Base-by-base conservation (phyloP, 768 basidiomycete genomes). In the Auricularia heimuer region DNA sequence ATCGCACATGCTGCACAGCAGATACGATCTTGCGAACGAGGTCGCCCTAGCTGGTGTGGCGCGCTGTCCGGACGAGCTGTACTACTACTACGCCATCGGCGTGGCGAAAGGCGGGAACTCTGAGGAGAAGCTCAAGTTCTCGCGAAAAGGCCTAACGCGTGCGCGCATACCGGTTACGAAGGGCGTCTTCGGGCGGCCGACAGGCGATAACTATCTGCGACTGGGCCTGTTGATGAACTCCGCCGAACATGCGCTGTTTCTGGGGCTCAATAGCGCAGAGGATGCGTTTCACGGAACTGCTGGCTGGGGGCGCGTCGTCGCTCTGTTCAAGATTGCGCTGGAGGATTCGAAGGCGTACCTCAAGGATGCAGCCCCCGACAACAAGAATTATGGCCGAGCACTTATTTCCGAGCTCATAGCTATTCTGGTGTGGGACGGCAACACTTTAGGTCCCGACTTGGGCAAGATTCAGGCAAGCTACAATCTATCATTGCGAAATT, bases 11-110 rank as follows among this genome's bases (percentile, higher is more conserved):
- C 79, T 85, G 72, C 78, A 76, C 63, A 73, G 76, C 24, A 79
- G 80, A 84, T 10, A 85, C 85, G 1, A 75, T 81, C 58, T 70
- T 70, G 14, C 69, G 80, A 3, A 16, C 33, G n/a, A 42, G 10
- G 21, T 64, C 18, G 85, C 84, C 0, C 76, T 78, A 65, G 76
- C 77, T 44, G 80, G 77, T 1, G 71, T 87, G 39, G 71, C 80
- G 67, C 81, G 85, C 37, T 85, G 79, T 66, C 85, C 86, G 1
- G 76, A 82, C 24, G 77, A 82, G 34, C 83, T 83, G 3, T 88
- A 87, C 71, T 87, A 82, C 71, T 85, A 87, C 66, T 87, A 88
- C 66, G 82, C 81, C 21, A 77, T 86, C 66, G 80, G 83, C 0
- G 75, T 88, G 34, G 77, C 79, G 0, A 73, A 77, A 1, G 78